Evolutionary conservation across 495 filamentous ascomycete genomes (phyloP).

Genomic region (Neurospora discreta): DNA sequence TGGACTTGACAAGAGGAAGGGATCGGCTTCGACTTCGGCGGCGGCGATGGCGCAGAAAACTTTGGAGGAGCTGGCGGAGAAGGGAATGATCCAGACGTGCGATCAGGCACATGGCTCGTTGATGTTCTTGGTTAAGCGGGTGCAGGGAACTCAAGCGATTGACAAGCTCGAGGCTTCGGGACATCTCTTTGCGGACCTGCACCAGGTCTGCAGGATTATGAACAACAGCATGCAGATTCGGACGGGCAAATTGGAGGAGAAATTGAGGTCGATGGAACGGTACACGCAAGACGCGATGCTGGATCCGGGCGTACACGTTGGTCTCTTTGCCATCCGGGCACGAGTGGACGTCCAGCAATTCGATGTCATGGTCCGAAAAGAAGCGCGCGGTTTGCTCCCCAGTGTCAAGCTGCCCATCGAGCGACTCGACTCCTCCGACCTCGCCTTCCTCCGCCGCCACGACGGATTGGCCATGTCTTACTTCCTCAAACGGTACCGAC

Average conservation of each 20-base stretch:
- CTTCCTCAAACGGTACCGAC: conserved; percentile 38
- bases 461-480: conserved; percentile 45
- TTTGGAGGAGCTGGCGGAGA: conserved; percentile 14
- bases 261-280: conserved; percentile 50
- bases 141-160: conserved; percentile 43
- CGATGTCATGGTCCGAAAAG: conserved; percentile 60
- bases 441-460: conserved; percentile 44
- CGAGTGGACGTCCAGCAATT: conserved; percentile 52
- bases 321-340: conserved; percentile 63
- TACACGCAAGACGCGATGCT: conserved; percentile 44
- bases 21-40: not conserved
- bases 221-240: conserved; percentile 62
- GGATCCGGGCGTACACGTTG: conserved; percentile 60
- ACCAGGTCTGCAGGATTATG: conserved; percentile 57
- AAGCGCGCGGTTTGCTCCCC: conserved; percentile 56
- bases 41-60: not conserved
- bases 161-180: conserved; percentile 57
- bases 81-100: conserved; percentile 19
- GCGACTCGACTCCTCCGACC: conserved; percentile 46
- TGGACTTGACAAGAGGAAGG: not conserved
- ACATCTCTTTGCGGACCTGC: conserved; percentile 60
- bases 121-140: conserved; percentile 66
- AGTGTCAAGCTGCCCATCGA: conserved; percentile 46
- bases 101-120: conserved; percentile 55
- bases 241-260: conserved; percentile 37